These are phyloP conservation scores for Betula pendula DNA, from an alignment of 306 rosid species.

Conservation along the genomic window DNA sequence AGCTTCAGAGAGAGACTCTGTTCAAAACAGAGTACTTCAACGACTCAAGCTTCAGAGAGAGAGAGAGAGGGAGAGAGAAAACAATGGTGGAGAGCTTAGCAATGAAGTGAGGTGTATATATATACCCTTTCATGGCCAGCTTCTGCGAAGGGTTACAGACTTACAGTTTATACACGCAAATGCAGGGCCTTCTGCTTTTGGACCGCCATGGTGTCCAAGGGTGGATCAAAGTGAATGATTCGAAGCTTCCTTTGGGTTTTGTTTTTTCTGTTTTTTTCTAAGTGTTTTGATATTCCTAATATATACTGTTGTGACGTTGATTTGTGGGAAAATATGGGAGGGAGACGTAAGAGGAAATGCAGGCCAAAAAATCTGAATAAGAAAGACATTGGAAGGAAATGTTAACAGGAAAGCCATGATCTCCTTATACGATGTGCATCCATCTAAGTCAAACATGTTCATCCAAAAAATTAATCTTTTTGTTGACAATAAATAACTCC, in stretches of 20 bases:
- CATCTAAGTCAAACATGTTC: too few relatives aligned
- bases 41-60: neutral
- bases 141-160: too few relatives aligned
- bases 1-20: neutral
- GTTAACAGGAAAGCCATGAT: too few relatives aligned
- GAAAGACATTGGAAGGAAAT: too few relatives aligned
- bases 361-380: neutral
- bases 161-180: too few relatives aligned
- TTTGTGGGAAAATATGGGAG: neutral
- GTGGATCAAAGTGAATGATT: too few relatives aligned
- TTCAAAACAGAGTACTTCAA: neutral
- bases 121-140: too few relatives aligned
- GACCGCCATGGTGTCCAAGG: constrained; percentile 1
- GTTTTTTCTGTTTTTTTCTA: too few relatives aligned
- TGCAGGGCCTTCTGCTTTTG: constrained; percentile 14
- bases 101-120: neutral
- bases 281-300: neutral
- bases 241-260: too few relatives aligned
- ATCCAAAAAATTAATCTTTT: too few relatives aligned
- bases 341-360: neutral
- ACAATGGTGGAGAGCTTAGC: neutral
- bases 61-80: neutral
- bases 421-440: too few relatives aligned
- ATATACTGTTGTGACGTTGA: neutral
- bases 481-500: too few relatives aligned